These are phyloP conservation scores for Aspergillus sp. DNA, from an alignment of 2,329 filamentous ascomycete species.

Conservation along the genomic window DNA sequence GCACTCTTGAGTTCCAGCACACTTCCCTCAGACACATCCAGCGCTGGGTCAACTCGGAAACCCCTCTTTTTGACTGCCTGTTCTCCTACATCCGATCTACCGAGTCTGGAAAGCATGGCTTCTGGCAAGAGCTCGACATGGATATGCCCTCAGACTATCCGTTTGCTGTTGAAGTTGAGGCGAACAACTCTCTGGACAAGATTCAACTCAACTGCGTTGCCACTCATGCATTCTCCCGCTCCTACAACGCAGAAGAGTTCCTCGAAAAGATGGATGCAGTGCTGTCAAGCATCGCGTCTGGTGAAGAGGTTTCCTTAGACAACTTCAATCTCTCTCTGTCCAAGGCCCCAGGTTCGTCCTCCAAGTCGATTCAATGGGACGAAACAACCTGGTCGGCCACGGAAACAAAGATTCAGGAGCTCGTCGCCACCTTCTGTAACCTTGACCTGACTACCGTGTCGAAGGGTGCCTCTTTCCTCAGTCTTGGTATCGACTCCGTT, in stretches of 20 bases:
- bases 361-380: conserved; percentile 11
- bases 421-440: conserved; percentile 18
- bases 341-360: not conserved
- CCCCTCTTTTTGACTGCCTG: conserved; percentile 29
- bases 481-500: conserved; percentile 28
- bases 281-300: conserved; percentile 19
- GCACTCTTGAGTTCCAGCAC: conserved; percentile 31
- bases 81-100: conserved; percentile 26
- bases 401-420: conserved; percentile 18
- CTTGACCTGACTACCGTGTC: conserved; percentile 17
- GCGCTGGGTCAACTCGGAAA: conserved; percentile 27
- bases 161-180: conserved; percentile 30
- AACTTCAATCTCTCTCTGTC: conserved; percentile 16
- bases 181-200: conserved; percentile 15
- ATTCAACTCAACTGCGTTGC: conserved; percentile 21
- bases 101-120: conserved; percentile 5
- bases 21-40: conserved; percentile 32
- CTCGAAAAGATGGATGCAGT: conserved; percentile 29
- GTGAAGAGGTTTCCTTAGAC: conserved; percentile 18
- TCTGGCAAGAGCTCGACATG: conserved; percentile 28
- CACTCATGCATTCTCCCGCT: conserved; percentile 19
- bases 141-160: conserved; percentile 32
- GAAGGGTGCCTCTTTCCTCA: conserved; percentile 27
- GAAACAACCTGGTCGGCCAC: conserved; percentile 15
- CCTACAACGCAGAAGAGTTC: conserved; percentile 17